Percentiles rank a stretch among this genome's conserved stretches.
These are phyloP conservation scores for Neospora caninum DNA, from an alignment of 169 alveolate species.

Conservation along the genomic window DNA sequence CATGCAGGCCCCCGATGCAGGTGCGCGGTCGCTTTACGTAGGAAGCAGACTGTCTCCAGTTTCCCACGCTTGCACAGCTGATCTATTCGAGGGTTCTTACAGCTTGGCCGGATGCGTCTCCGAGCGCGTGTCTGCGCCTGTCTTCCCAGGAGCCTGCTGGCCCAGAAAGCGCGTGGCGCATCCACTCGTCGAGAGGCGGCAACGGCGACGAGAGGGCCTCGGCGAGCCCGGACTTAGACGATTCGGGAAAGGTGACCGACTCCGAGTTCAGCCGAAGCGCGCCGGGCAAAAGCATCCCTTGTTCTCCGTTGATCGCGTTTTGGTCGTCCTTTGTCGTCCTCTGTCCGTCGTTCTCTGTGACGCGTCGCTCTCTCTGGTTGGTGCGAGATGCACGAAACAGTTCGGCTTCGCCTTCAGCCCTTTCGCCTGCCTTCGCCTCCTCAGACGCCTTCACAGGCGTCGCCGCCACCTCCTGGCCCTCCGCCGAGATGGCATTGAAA, in stretches of 20 bases:
- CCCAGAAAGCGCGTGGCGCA: background rate
- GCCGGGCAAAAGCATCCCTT: background rate
- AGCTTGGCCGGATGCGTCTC: too few relatives aligned
- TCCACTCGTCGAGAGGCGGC: conserved; percentile 6
- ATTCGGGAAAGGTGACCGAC: background rate
- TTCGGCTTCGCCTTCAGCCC: background rate
- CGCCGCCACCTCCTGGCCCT: too few relatives aligned
- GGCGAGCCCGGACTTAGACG: background rate
- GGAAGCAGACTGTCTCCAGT: too few relatives aligned
- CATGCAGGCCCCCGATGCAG: too few relatives aligned
- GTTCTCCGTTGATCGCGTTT: background rate
- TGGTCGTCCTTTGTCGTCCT: background rate
- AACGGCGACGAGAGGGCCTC: conserved; percentile 4
- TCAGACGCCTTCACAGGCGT: too few relatives aligned
- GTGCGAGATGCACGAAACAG: background rate
- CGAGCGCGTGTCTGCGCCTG: too few relatives aligned
- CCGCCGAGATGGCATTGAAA: too few relatives aligned
- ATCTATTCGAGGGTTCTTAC: too few relatives aligned
- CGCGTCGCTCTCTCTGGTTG: background rate
- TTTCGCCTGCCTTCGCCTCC: background rate
- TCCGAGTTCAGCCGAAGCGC: background rate
- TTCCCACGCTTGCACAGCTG: too few relatives aligned
- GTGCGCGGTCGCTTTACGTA: too few relatives aligned
- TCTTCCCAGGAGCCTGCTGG: background rate
- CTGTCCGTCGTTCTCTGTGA: background rate